Evolutionary conservation across 2,329 filamentous ascomycete genomes (phyloP), one percentile per base, ranked within the genome.

Genomic region (Colletotrichum limetticola): DNA sequence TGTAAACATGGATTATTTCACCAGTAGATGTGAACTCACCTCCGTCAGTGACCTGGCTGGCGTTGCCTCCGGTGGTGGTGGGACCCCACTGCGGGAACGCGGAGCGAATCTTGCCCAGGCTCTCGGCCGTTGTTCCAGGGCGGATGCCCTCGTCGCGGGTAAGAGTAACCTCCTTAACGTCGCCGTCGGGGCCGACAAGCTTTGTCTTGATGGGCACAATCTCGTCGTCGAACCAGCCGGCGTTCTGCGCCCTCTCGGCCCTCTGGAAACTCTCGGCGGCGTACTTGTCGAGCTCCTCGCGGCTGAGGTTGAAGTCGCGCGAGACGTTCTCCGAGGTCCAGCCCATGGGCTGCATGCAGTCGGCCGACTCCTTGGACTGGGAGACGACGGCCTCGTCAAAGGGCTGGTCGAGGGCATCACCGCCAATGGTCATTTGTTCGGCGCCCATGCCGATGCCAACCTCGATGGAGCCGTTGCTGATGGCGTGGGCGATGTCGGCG

Each of bases 271-370:
- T 95, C 86, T 97, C 95, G 11, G 93, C 93, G 0, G 97, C 94
- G 82, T 92, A 98, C 76, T 89, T 86, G 83, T 99, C 97, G 85
- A 98, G 94, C 81, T 86, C 85, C 80, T 95, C 91, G 74, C 97
- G 91, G 2, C 90, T 85, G 81, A 99, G 92, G 80, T 93, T 90
- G 83, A 98, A 98, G 85, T 98, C 97, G 61, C 91, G 91, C 78
- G 93, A 95, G 32, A 99, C 95, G 81, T 98, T 98, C 87, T 99
- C 97, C 72, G 93, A 96, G 3, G 97, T 99, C 90, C 97, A 97
- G 26, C 97, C 97, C 97, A 99, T 99, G 76, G 96, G 94, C 88
- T 95, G 91, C 91, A 96, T 91, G 88, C 95, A 97, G 85, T 98
- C 96, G 59, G 84, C 84, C 0, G 95, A 90, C 80, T 98, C 94